A percentile compares a stretch with the other conserved stretches of the same genome.
Evolutionary conservation across 2,329 filamentous ascomycete species (phyloP).

Genomic region (Nemania abortiva): DNA sequence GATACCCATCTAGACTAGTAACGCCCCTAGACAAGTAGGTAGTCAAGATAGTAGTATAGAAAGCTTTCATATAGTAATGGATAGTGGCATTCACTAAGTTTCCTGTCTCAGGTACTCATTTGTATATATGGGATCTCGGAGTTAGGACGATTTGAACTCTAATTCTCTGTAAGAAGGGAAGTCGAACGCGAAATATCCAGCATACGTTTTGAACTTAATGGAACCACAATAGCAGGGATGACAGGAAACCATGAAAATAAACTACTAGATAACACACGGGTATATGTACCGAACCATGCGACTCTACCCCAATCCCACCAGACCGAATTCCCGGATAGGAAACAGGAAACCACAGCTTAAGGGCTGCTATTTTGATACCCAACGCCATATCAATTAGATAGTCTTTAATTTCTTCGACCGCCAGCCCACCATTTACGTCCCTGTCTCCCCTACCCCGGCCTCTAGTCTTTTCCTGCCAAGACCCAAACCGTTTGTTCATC

Average conservation of each 20-base stretch:
- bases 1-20: no score
- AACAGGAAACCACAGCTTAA: background rate
- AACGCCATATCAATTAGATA: background rate
- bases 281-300: conserved; percentile 16
- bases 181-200: background rate
- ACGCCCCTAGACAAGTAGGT: no score
- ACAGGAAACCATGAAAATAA: background rate
- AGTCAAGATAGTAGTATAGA: no score
- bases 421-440: background rate
- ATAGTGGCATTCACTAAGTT: background rate
- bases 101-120: background rate
- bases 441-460: background rate
- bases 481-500: background rate
- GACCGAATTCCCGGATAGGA: background rate
- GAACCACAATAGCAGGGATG: background rate
- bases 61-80: no score
- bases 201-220: background rate
- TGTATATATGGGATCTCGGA: background rate
- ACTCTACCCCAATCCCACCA: background rate
- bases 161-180: background rate
- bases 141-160: background rate
- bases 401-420: background rate
- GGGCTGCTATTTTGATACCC: background rate
- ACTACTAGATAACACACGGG: conserved; percentile 6
- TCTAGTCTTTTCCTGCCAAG: background rate